These are phyloP conservation scores for Silybum marianum DNA, from an alignment of 129 eudicot species.

Conservation along the genomic window DNA sequence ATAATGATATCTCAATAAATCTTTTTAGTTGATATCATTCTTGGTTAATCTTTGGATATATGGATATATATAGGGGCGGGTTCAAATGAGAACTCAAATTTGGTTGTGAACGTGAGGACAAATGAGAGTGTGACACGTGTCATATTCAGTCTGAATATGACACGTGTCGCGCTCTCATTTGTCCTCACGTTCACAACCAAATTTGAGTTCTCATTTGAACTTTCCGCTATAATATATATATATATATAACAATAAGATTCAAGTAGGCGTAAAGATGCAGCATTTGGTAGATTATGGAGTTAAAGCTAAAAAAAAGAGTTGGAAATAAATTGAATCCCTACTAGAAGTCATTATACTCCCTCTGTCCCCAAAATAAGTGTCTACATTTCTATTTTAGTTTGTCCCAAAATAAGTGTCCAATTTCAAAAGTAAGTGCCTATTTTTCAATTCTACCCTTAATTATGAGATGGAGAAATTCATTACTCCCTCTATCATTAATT, in stretches of 20 bases:
- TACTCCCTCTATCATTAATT: background rate
- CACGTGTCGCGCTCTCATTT: too few relatives aligned
- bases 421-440: background rate
- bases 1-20: background rate
- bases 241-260: background rate
- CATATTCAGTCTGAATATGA: too few relatives aligned
- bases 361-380: background rate
- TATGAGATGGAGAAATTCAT: background rate
- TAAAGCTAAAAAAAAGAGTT: background rate
- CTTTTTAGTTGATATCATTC: background rate
- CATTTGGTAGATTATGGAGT: background rate
- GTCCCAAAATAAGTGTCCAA: background rate
- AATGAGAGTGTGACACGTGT: too few relatives aligned
- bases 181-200: too few relatives aligned
- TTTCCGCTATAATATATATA: too few relatives aligned
- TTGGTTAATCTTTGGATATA: background rate
- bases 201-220: too few relatives aligned
- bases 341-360: background rate
- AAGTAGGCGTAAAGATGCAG: background rate
- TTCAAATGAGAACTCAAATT: too few relatives aligned
- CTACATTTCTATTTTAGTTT: background rate
- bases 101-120: too few relatives aligned
- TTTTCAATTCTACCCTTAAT: background rate
- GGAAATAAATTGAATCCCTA: background rate
- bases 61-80: background rate